phyloP scores from a whole-genome alignment of 2,329 filamentous ascomycete species.

The Grosmannia huntii region DNA sequence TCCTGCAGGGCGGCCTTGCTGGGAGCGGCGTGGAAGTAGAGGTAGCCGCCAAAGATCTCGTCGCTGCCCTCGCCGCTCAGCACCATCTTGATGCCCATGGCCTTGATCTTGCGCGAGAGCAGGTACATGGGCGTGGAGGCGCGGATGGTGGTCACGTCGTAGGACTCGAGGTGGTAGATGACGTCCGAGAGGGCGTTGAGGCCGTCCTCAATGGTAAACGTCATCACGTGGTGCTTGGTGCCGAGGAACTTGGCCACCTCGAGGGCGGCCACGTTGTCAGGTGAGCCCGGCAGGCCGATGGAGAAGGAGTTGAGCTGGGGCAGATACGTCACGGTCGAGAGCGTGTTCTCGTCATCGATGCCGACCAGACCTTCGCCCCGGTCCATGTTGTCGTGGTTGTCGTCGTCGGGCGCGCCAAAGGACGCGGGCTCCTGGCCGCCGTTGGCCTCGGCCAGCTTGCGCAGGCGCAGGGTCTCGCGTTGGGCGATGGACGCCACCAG shows the following conservation, averaged over 20 bases:
- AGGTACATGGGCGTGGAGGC: constrained; percentile 98
- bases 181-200: constrained; percentile 95
- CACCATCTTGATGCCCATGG: constrained; percentile 99
- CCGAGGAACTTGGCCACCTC: constrained; percentile 95
- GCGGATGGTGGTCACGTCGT: constrained; percentile 96
- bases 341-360: constrained; percentile 82
- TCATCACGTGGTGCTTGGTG: constrained; percentile 96
- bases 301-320: constrained; percentile 98
- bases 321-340: constrained; percentile 81
- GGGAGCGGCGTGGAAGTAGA: constrained; percentile 95
- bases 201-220: constrained; percentile 94
- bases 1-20: constrained; percentile 87
- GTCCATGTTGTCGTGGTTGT: constrained; percentile 37
- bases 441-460: constrained; percentile 45
- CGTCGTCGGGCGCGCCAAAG: constrained; percentile 23
- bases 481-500: constrained; percentile 92
- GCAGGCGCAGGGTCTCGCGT: constrained; percentile 72
- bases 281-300: constrained; percentile 84
- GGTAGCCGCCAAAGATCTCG: constrained; percentile 96
- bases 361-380: constrained; percentile 68
- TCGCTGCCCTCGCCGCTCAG: constrained; percentile 92
- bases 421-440: constrained; percentile 32
- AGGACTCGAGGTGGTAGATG: constrained; percentile 95
- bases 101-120: constrained; percentile 96
- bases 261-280: constrained; percentile 81